These are phyloP conservation scores for Sambucus nigra DNA, from an alignment of 129 eudicot species.

Conservation along the genomic window DNA sequence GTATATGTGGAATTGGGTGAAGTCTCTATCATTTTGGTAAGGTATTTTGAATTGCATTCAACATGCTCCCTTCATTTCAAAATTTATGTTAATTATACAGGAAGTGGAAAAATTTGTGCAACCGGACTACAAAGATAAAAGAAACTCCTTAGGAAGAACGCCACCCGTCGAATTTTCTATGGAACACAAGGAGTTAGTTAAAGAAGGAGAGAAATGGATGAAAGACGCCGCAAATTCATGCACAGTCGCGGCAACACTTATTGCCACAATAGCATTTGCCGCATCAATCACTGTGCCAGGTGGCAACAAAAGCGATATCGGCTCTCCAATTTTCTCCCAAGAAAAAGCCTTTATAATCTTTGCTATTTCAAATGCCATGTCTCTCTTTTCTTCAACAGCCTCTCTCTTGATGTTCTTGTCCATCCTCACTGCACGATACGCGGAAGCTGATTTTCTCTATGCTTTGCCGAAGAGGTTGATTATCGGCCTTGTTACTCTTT, in stretches of 20 bases:
- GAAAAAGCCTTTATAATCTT: slow-evolving; percentile 4
- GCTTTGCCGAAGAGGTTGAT: slow-evolving; percentile 16
- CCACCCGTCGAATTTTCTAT: background rate
- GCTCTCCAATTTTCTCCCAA: background rate
- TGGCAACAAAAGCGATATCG: background rate
- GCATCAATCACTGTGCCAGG: slow-evolving; percentile 1
- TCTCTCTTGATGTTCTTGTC: slow-evolving; percentile 20
- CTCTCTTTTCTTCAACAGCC: slow-evolving; percentile 12
- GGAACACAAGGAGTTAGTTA: background rate
- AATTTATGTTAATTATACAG: too few relatives aligned
- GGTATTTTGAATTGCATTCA: too few relatives aligned
- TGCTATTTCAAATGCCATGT: slow-evolving; percentile 26
- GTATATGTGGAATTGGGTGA: too few relatives aligned
- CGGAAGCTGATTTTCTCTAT: slow-evolving; percentile 22
- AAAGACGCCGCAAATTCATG: background rate
- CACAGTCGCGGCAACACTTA: background rate
- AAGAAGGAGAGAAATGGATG: slow-evolving; percentile 5
- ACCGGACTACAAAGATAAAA: background rate
- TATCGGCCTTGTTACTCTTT: slow-evolving; percentile 16
- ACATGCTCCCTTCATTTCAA: too few relatives aligned
- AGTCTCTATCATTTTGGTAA: too few relatives aligned
- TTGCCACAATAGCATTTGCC: slow-evolving; percentile 2
- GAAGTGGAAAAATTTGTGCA: slow-evolving; percentile 7
- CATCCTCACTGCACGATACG: slow-evolving; percentile 21
- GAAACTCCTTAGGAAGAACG: background rate